Conservation (phyloP, 176 grass and related monocot genomes). For the Oryza longistaminata region DNA sequence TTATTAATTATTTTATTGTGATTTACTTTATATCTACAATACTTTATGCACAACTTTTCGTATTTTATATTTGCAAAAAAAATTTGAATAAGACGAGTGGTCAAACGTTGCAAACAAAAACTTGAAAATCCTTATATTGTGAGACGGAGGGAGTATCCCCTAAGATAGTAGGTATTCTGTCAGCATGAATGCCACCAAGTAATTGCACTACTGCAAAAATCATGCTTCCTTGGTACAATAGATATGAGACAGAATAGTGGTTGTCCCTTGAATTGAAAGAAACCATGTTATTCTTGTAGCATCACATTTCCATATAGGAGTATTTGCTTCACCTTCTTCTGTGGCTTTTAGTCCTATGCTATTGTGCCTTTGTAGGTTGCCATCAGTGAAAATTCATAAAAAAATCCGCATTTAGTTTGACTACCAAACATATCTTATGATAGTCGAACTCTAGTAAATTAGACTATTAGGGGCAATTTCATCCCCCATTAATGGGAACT, state of each 20-base stretch:
- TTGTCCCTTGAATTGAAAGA: neutral
- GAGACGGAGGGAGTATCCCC: no score
- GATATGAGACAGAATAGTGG: neutral
- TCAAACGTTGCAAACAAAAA: no score
- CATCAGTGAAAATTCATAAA: neutral
- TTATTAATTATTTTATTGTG: no score
- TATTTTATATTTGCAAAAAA: no score
- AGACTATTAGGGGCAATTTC: neutral
- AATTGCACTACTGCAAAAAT: neutral
- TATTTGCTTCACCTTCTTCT: neutral
- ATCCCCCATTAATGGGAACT: neutral
- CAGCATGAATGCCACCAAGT: neutral
- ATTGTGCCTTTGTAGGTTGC: neutral
- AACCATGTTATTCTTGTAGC: neutral
- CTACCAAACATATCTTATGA: neutral
- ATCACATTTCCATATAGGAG: neutral
- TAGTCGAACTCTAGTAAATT: neutral
- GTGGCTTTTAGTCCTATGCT: neutral
- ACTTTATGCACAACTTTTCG: no score
- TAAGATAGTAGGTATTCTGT: neutral
- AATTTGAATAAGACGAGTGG: no score
- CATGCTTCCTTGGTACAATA: neutral
- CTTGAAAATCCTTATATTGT: no score
- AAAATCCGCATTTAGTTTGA: neutral
- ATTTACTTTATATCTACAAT: no score